These are phyloP conservation scores for Phytophthora foliorum DNA, from an alignment of 352 stramenopile species.

Conservation along the genomic window DNA sequence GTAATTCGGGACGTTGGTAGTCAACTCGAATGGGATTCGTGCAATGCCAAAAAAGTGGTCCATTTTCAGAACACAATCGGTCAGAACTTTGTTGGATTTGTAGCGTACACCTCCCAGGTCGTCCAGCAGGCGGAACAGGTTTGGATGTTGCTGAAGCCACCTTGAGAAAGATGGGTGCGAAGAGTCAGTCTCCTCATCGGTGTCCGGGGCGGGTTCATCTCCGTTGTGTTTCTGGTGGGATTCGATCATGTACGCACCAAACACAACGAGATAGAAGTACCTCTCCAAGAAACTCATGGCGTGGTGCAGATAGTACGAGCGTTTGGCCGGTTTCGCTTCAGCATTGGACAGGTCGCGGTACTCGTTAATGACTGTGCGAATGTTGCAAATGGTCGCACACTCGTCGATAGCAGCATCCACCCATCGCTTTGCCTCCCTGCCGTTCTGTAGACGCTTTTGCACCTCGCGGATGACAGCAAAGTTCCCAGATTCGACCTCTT, in stretches of 20 bases:
- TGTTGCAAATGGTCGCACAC: slow-evolving; percentile 79
- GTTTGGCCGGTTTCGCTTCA: slow-evolving; percentile 81
- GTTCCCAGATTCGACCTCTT: slow-evolving; percentile 50
- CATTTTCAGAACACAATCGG: slow-evolving; percentile 88
- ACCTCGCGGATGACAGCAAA: slow-evolving; percentile 81
- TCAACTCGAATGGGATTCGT: slow-evolving; percentile 70
- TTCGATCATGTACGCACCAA: slow-evolving; percentile 83
- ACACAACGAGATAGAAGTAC: slow-evolving; percentile 92
- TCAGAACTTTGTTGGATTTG: slow-evolving; percentile 84
- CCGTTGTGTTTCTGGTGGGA: slow-evolving; percentile 21
- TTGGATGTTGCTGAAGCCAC: slow-evolving; percentile 80
- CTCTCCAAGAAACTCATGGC: slow-evolving; percentile 88
- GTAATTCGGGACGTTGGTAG: slow-evolving; percentile 87
- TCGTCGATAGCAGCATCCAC: slow-evolving; percentile 80
- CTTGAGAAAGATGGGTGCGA: slow-evolving; percentile 74
- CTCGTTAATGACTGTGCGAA: slow-evolving; percentile 83
- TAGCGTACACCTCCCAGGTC: slow-evolving; percentile 84
- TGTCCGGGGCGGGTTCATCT: slow-evolving; percentile 22
- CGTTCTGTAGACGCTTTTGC: slow-evolving; percentile 58
- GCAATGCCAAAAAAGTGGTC: slow-evolving; percentile 91
- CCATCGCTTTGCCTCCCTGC: slow-evolving; percentile 72
- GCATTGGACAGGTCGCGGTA: slow-evolving; percentile 80
- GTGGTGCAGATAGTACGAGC: slow-evolving; percentile 87
- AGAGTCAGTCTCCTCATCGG: slow-evolving; percentile 26
- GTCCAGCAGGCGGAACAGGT: slow-evolving; percentile 80